Percentiles rank a stretch among this genome's conserved stretches.
phyloP scores from a whole-genome alignment of 2,329 filamentous ascomycete genomes.

The Nemania diffusa region DNA sequence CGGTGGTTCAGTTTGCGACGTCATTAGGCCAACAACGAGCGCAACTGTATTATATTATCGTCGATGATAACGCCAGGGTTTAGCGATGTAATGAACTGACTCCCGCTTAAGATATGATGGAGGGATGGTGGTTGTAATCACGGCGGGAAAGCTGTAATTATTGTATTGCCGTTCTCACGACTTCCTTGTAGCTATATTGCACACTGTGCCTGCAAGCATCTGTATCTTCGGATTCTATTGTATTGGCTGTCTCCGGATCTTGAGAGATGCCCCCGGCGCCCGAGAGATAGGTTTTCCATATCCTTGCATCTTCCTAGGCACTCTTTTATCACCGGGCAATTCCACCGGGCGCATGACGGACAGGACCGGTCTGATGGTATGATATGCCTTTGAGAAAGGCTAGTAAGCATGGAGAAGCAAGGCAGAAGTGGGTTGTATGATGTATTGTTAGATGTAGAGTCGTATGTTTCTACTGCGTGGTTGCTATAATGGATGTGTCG shows the following conservation, averaged over 20 bases:
- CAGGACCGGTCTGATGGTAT: background rate
- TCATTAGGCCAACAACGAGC: background rate
- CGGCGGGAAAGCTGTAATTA: background rate
- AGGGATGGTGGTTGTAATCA: background rate
- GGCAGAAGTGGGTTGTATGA: background rate
- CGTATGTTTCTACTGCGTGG: background rate
- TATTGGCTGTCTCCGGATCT: background rate
- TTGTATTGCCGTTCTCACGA: background rate
- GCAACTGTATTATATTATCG: background rate
- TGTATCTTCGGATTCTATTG: background rate
- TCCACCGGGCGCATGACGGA: background rate
- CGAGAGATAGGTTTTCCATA: conserved; percentile 4
- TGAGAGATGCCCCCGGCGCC: background rate
- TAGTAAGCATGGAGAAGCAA: background rate
- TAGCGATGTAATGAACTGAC: background rate
- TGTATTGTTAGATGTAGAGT: background rate
- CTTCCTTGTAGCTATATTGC: background rate
- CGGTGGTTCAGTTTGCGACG: background rate
- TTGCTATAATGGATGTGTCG: background rate
- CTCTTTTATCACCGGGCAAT: background rate
- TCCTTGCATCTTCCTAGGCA: background rate
- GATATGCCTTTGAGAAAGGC: background rate
- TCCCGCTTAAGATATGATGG: background rate
- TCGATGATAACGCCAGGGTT: background rate
- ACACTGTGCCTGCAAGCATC: background rate